Evolutionary conservation across 768 basidiomycete species (phyloP), one percentile per base, ranked within the genome.

Genomic region (Rhizopogon rudus): DNA sequence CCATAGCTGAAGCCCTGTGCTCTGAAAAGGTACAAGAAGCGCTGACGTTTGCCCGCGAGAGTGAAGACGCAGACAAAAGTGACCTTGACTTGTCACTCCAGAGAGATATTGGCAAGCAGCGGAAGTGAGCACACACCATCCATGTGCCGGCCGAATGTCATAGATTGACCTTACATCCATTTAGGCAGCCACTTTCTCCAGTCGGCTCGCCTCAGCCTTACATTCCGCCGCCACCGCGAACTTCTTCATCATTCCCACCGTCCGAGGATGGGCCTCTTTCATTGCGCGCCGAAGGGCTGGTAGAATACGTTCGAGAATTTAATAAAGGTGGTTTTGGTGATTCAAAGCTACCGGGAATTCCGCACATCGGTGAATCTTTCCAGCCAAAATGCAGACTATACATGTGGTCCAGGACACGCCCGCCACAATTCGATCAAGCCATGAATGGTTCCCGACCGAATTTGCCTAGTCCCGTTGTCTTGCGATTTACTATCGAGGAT

Each of bases 401-500:
- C 58, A 74, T 91, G 41, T 85, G 83, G 80, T 74, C 77, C 7
- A 64, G 71, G n/a, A 70, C 68, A 45, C 57, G 40, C 17, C 4
- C 58, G 44, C 39, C 55, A 52, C 43, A 55, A 67, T 44, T 55
- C 46, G 6, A 43, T 61, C 42, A 54, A 51, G 54, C 42, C 9
- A 49, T 37, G 14, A 22, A 16, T 49, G 35, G 14, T 9, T 12
- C 20, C 8, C 48, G 9, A 25, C 9, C 52, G 44, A 56, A 53
- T 52, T 54, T 67, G 56, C 60, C 61, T 20, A 65, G 59, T 51
- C 61, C 68, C 1, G 65, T 76, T 0, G 66, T 82, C 41, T 63
- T 91, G 31, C 81, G 86, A 40, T 80, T 87, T 58, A 74, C 73
- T 14, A 81, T 89, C 53, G 73, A 74, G 2, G 87, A 91, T 60